Base-by-base conservation (phyloP, 176 grass and related monocot species). In the Aegilops umbellulata region DNA sequence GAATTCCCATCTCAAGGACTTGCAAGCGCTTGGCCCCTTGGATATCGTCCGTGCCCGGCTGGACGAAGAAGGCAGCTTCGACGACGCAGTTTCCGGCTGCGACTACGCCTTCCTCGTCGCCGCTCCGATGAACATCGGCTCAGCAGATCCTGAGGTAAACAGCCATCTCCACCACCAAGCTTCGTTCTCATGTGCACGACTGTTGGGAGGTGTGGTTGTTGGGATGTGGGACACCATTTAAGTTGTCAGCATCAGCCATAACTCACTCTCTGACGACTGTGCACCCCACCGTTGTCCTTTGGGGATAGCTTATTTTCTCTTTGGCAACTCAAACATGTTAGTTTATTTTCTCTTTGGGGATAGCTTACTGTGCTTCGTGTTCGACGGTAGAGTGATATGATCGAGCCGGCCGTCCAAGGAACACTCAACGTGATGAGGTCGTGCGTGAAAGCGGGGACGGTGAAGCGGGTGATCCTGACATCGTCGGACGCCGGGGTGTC, bases 401-500 rank as follows among this genome's bases (percentile, higher is more conserved):
- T 69, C 32, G 17, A 69, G 9, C 31, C 66, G 8, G 66, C 31
- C 32, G 32, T 69, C 19, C 17, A 38, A 36, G 66, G 17, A 10
- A 69, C 66, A 17, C 66, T 69, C 31, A 69, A 69, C 66, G 32
- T 69, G 66, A 69, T 69, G 66, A 69, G 66, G 32, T 69, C 66
- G 32, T 69, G 66, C 0, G 66, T 10, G 4, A 22, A 20, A 69
- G 17, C 32, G 4, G 66, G 66, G 8, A 69, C 32, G 32, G 66
- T 69, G 66, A 69, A 69, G 66, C 31, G 32, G 3, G 66, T 69
- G 66, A n/a, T 69, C 66, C 32, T 69, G 8, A 69, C 66, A 1
- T 69, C 66, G 3, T 69, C 66, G 31, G 32, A 69, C 64, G 64
- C 66, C 19, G 66, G 31, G 0, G 66, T 69, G 31, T 69, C 4